A percentile compares a stretch with the other conserved stretches of the same genome.
Evolutionary conservation across 768 basidiomycete genomes (phyloP).

Genomic region (Termitomyces sp.): DNA sequence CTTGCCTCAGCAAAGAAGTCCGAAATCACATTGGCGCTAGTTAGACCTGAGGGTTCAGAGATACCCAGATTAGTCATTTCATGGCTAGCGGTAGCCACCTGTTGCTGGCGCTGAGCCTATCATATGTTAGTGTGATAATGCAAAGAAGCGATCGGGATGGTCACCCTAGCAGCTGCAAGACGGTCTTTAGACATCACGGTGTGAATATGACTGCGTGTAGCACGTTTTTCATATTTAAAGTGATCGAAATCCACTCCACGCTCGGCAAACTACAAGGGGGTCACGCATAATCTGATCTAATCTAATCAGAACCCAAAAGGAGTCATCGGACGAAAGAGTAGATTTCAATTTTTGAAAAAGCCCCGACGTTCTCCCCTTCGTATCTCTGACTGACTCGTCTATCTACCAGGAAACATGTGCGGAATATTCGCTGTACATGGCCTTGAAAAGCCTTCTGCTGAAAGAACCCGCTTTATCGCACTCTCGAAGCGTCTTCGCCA

Average conservation of each 20-base stretch:
- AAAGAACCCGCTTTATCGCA: slow-evolving; percentile 74
- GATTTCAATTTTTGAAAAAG: slow-evolving; percentile 11
- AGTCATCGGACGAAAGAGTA: slow-evolving; percentile 18
- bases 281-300: slow-evolving; percentile 1
- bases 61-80: slow-evolving; percentile 27
- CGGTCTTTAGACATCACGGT: slow-evolving; percentile 34
- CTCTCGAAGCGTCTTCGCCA: slow-evolving; percentile 89
- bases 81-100: slow-evolving; percentile 19
- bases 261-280: neutral
- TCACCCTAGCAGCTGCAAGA: slow-evolving; percentile 35
- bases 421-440: slow-evolving; percentile 89
- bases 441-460: slow-evolving; percentile 63
- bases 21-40: slow-evolving; percentile 18
- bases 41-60: slow-evolving; percentile 14
- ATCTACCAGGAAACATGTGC: slow-evolving; percentile 58
- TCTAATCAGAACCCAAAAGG: slow-evolving; percentile 19
- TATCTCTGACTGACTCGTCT: slow-evolving; percentile 11
- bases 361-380: slow-evolving; percentile 7
- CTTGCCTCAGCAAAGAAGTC: slow-evolving; percentile 36
- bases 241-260: neutral
- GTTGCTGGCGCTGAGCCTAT: slow-evolving; percentile 33
- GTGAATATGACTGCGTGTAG: slow-evolving; percentile 6
- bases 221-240: neutral
- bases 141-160: neutral
- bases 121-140: neutral